Conservation (phyloP, 2,329 filamentous ascomycete species). For the Aspergillus ruber region DNA sequence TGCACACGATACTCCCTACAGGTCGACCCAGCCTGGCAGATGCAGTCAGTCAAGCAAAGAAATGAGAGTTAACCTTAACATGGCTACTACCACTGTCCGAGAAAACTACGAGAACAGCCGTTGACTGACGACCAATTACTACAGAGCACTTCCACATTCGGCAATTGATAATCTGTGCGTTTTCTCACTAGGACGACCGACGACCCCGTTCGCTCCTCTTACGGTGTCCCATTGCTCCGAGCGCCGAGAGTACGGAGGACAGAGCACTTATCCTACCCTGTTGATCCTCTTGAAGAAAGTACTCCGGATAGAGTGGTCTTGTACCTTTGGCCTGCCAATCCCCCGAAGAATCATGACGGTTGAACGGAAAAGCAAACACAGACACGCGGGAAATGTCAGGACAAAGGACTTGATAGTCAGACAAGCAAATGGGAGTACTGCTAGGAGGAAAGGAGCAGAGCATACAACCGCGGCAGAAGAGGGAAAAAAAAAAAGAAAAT, state of each 20-base stretch:
- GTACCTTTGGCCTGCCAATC: background rate
- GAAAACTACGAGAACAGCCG: background rate
- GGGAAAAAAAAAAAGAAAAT: background rate
- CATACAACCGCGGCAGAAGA: conserved; percentile 1
- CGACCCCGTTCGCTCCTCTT: background rate
- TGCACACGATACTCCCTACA: too few species aligned
- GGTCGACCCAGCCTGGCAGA: too few species aligned
- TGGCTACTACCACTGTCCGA: background rate
- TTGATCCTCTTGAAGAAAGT: background rate
- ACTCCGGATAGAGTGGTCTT: background rate
- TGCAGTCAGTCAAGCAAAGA: too few species aligned
- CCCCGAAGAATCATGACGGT: background rate
- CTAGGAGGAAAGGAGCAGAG: background rate
- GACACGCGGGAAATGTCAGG: background rate
- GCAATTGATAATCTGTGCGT: background rate
- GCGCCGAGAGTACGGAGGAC: background rate
- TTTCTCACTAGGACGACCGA: background rate
- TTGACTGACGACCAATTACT: background rate
- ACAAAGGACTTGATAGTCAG: background rate
- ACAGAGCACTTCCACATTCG: background rate
- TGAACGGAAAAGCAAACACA: background rate
- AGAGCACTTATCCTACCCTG: too few species aligned
- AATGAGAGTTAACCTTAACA: too few species aligned
- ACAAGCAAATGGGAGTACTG: background rate
- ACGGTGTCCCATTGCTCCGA: background rate